Percentiles rank a stretch among this genome's conserved stretches.
These are phyloP conservation scores for Silene vulgaris DNA, from an alignment of 179 eudicot genomes.

Conservation along the genomic window DNA sequence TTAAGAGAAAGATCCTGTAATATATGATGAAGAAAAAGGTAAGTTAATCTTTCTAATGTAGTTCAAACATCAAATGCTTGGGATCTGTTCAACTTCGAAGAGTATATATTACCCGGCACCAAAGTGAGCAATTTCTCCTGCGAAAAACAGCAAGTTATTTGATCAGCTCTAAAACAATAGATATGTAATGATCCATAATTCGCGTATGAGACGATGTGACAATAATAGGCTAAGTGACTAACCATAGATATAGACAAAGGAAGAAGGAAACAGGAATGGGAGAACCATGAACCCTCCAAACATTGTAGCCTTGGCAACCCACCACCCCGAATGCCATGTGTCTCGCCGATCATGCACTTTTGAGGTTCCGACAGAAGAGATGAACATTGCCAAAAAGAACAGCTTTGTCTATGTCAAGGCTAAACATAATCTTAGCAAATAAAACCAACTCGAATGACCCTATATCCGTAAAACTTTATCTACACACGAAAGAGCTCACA, in stretches of 20 bases:
- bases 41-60: neutral
- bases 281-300: conserved; percentile 41
- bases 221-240: conserved; percentile 23
- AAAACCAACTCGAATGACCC: neutral
- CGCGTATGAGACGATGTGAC: no score
- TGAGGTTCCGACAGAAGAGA: conserved; percentile 53
- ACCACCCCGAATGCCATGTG: conserved; percentile 64
- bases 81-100: neutral
- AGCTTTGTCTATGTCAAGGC: conserved; percentile 46
- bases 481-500: no score
- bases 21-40: conserved; percentile 4
- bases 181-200: neutral
- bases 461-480: no score
- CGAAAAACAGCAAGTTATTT: conserved; percentile 17
- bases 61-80: neutral
- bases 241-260: conserved; percentile 54
- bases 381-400: conserved; percentile 59
- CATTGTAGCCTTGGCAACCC: conserved; percentile 51
- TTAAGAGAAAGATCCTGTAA: conserved; percentile 67
- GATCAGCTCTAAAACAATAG: neutral
- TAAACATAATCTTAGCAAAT: neutral
- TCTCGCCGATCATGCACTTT: conserved; percentile 45
- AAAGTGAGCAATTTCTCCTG: conserved; percentile 81
- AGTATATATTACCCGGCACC: conserved; percentile 67
- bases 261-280: conserved; percentile 52